Conservation (phyloP, 345 rosid species). For the Rhodamnia argentea region DNA sequence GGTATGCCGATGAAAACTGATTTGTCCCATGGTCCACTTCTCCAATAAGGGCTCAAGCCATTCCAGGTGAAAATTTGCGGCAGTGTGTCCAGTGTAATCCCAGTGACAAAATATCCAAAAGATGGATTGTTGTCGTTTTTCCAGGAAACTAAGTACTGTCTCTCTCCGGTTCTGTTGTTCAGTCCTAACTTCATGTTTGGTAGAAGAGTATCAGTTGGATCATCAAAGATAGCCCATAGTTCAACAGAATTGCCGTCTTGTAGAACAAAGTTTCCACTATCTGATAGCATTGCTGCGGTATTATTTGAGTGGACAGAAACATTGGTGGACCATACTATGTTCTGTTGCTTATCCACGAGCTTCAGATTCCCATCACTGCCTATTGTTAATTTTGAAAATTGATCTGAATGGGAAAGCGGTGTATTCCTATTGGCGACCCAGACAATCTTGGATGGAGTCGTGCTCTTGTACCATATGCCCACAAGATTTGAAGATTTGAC, state of each 20-base stretch:
- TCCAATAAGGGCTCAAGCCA: neutral
- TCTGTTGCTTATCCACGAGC: slow-evolving; percentile 4
- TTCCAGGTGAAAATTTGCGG: slow-evolving; percentile 12
- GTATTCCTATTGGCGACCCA: neutral
- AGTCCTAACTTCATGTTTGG: slow-evolving; percentile 26
- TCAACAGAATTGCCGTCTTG: neutral
- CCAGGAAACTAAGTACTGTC: slow-evolving; percentile 14
- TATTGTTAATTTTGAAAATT: slow-evolving; percentile 5
- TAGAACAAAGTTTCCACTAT: slow-evolving; percentile 21
- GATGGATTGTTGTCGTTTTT: slow-evolving; percentile 8
- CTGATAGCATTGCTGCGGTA: slow-evolving; percentile 12
- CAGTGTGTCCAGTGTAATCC: neutral
- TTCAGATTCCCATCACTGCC: slow-evolving; percentile 5
- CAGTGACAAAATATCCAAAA: neutral
- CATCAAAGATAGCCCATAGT: slow-evolving; percentile 28
- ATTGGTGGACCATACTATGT: slow-evolving; percentile 9
- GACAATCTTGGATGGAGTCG: neutral
- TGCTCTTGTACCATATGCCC: neutral
- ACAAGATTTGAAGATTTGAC: too few species aligned
- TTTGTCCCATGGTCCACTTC: slow-evolving; percentile 1
- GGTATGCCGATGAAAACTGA: neutral
- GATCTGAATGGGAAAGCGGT: slow-evolving; percentile 11
- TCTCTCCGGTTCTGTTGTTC: neutral
- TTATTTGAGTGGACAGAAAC: neutral
- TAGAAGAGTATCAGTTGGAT: slow-evolving; percentile 20